Base-by-base conservation (phyloP, 2,329 filamentous ascomycete species). In the Penicillium expansum region DNA sequence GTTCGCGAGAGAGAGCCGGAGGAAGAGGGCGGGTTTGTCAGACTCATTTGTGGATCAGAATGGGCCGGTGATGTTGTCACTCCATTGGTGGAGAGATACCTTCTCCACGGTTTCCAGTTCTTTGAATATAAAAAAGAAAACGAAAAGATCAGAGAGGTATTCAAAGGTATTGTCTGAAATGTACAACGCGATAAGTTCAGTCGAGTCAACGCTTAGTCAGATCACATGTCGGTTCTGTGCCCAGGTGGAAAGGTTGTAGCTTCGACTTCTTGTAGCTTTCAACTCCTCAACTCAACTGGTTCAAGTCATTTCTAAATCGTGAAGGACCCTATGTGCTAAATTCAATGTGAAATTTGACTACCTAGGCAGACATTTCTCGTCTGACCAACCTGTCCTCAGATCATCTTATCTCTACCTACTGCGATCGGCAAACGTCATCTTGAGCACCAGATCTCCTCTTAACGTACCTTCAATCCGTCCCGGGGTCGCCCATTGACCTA, bases 11-110 rank as follows among this genome's bases (percentile, higher is more conserved):
- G 65, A 54, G 74, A 71, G 56, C 72, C 73, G 64, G 70, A 70
- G 64, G 70, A 70, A 48, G 74, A 76, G 50, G 75, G 73, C 58
- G 71, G 73, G 67, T 76, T 76, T 52, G 74, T 76, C 69, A 75
- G 67, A 70, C 73, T 77, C 75, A 77, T 77, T 64, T 60, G 60
- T 52, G 49, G 49, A 52, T 52, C 49, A 45, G 49, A 20, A 44
- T n/a, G 38, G 38, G 37, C 24, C 33, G 24, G 18, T 32, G 37
- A 51, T 33, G 20, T 35, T 44, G 20, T 52, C 38, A 52, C 49
- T 49, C 44, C 55, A 57, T 55, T 55, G 53, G 55, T 56, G 61
- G 43, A 44, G 29, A 52, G 38, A 35, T 35, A 24, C 11, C 20
- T 51, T 51, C 39, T 45, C 49, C 49, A 45, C 39, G 49, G 5